These are phyloP conservation scores for Podila horticola DNA, from an alignment of 192 early-diverging fungal genomes.

Conservation along the genomic window DNA sequence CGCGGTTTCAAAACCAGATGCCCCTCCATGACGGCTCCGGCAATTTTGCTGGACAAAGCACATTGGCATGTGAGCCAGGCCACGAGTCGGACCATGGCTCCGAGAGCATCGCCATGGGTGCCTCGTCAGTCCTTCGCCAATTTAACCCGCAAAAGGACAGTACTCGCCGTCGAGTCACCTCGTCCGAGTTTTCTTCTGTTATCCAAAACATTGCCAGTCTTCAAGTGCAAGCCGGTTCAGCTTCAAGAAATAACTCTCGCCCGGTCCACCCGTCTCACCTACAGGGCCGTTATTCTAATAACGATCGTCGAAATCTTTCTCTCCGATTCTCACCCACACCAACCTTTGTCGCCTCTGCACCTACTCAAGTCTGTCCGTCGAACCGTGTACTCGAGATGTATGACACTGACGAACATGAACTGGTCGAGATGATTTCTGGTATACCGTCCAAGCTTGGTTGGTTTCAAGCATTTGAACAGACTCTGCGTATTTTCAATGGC, in stretches of 20 bases:
- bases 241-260: neutral
- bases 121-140: slow-evolving; percentile 11
- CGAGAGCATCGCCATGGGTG: slow-evolving; percentile 27
- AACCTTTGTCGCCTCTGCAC: neutral
- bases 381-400: slow-evolving; percentile 26
- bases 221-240: neutral
- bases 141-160: neutral
- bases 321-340: neutral
- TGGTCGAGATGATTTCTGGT: slow-evolving; percentile 31
- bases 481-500: slow-evolving; percentile 1
- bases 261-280: neutral
- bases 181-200: slow-evolving; percentile 32
- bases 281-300: neutral
- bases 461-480: slow-evolving; percentile 28
- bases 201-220: slow-evolving; percentile 42
- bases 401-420: slow-evolving; percentile 38
- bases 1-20: slow-evolving; percentile 37
- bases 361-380: neutral
- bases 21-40: slow-evolving; percentile 47
- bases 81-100: slow-evolving; percentile 19
- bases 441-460: slow-evolving; percentile 17
- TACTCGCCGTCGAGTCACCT: slow-evolving; percentile 21
- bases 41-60: slow-evolving; percentile 18
- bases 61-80: neutral
- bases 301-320: neutral